Conservation (phyloP, 805 yeast genomes). For the Metschnikowia cubensis region DNA sequence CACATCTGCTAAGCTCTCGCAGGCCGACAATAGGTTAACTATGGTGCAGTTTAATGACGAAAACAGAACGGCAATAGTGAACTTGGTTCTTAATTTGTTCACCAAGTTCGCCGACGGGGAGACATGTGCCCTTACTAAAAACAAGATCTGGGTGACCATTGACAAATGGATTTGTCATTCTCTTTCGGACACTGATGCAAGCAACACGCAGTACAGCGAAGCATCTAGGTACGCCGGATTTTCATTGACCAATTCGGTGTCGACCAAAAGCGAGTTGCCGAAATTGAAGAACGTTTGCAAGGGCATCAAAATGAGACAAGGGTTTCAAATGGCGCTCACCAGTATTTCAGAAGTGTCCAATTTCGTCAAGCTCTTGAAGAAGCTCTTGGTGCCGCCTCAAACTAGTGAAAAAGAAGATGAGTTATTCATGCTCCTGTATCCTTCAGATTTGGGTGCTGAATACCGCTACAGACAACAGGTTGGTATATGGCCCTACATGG, state of each 20-base stretch:
- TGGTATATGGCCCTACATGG: conserved; percentile 80
- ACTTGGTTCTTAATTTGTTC: conserved; percentile 48
- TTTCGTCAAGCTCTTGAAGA: conserved; percentile 52
- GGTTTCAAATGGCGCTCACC: conserved; percentile 40
- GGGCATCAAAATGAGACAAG: conserved; percentile 10
- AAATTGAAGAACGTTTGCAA: conserved; percentile 8
- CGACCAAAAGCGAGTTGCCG: conserved; percentile 8
- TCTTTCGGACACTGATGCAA: conserved; percentile 12
- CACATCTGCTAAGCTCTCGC: conserved; percentile 11
- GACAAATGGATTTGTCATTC: conserved; percentile 65
- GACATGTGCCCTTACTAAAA: conserved; percentile 30
- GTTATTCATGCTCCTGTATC: conserved; percentile 43
- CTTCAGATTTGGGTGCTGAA: conserved; percentile 56
- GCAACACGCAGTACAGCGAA: conserved; percentile 15
- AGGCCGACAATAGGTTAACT: conserved; percentile 15
- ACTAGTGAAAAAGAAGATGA: conserved; percentile 19
- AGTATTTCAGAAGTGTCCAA: conserved; percentile 58
- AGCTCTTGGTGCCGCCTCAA: conserved; percentile 29
- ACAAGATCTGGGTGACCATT: conserved; percentile 60
- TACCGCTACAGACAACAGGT: conserved; percentile 45
- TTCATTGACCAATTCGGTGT: conserved; percentile 4
- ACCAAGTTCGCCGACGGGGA: conserved; percentile 46
- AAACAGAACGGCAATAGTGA: conserved; percentile 33
- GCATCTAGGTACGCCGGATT: conserved; percentile 18
- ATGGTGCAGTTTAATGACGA: conserved; percentile 29